Percentiles rank a stretch among this genome's conserved stretches.
Conservation (phyloP, 192 early-diverging fungal species). For the Podila epicladia region DNA sequence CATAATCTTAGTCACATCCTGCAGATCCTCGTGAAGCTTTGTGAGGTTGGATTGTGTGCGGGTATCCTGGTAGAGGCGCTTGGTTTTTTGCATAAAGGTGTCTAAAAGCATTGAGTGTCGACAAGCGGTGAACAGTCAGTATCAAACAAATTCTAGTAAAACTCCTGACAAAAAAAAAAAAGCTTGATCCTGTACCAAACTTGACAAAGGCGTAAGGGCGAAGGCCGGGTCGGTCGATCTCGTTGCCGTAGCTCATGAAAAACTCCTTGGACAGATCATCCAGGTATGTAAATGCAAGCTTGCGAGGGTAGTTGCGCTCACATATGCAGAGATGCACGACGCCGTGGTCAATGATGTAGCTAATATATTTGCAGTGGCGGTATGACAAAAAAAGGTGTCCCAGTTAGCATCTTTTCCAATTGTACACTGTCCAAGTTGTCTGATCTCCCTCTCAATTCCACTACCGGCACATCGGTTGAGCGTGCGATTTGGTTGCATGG, state of each 20-base stretch:
- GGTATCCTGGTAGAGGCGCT: constrained; percentile 95
- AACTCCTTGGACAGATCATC: constrained; percentile 97
- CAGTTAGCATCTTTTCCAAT: too few relatives aligned
- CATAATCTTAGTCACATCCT: constrained; percentile 98
- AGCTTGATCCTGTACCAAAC: constrained; percentile 69
- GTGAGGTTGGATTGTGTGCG: constrained; percentile 91
- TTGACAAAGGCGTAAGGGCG: constrained; percentile 98
- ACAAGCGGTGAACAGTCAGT: background rate
- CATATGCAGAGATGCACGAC: constrained; percentile 96
- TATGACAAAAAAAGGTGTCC: background rate
- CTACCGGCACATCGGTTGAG: too few relatives aligned
- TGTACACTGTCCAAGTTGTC: too few relatives aligned
- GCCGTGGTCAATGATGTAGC: constrained; percentile 93
- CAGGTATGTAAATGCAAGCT: constrained; percentile 94
- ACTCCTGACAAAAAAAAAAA: background rate
- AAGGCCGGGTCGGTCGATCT: constrained; percentile 83
- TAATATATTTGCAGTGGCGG: constrained; percentile 20
- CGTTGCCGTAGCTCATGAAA: constrained; percentile 89
- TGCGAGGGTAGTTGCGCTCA: constrained; percentile 90
- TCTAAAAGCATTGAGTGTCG: constrained; percentile 60
- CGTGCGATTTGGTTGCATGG: too few relatives aligned
- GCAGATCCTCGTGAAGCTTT: constrained; percentile 95
- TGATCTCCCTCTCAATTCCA: too few relatives aligned
- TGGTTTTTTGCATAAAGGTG: constrained; percentile 98
- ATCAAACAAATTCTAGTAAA: background rate